Evolutionary conservation across 768 basidiomycete genomes (phyloP).

Genomic region (Postia placenta): DNA sequence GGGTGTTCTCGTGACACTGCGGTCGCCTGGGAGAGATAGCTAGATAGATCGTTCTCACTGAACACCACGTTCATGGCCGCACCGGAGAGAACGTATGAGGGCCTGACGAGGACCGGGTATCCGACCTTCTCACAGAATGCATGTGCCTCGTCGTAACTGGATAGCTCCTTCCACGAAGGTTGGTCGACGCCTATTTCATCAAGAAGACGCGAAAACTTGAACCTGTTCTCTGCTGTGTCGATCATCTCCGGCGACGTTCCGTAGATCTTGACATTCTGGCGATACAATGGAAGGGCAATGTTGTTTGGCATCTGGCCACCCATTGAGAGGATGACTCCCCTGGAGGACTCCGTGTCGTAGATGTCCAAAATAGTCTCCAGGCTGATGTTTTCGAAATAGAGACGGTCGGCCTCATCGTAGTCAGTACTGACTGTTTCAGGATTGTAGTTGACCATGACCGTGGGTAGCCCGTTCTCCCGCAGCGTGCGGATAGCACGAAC

Average conservation of each 20-base stretch:
- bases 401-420: conserved; percentile 96
- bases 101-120: conserved; percentile 93
- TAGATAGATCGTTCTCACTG: conserved; percentile 82
- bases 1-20: conserved; percentile 95
- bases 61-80: conserved; percentile 99
- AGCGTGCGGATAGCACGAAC: conserved; percentile 95
- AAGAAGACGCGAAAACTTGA: conserved; percentile 97
- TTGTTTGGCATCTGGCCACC: conserved; percentile 99
- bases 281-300: conserved; percentile 90
- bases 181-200: conserved; percentile 99
- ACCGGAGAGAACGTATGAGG: conserved; percentile 98
- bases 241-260: conserved; percentile 99
- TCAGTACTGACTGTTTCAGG: conserved; percentile 99
- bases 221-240: conserved; percentile 97
- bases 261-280: conserved; percentile 97
- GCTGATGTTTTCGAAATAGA: conserved; percentile 99
- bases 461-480: conserved; percentile 89
- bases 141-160: conserved; percentile 82
- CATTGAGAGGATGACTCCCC: conserved; percentile 95
- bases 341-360: conserved; percentile 84
- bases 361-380: conserved; percentile 96
- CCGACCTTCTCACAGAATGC: conserved; percentile 90
- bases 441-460: conserved; percentile 99
- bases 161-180: conserved; percentile 94
- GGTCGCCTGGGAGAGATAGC: conserved; percentile 91